Percentiles rank a stretch among this genome's conserved stretches.
Conservation (phyloP, 1,284 basidiomycete species). For the Laetiporus sulphureus region DNA sequence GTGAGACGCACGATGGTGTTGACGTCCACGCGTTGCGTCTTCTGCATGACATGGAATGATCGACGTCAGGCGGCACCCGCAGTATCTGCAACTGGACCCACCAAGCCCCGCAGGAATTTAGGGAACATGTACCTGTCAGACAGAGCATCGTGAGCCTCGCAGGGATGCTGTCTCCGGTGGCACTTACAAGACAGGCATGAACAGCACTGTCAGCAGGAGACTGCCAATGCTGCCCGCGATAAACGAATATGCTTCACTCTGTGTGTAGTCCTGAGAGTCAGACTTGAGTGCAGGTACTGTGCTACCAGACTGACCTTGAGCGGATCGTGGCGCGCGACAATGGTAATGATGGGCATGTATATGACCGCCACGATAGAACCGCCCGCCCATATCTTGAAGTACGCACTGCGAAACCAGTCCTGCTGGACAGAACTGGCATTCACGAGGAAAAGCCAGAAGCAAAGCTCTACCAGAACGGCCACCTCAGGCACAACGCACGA, state of each 20-base stretch:
- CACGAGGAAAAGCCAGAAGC: conserved; percentile 77
- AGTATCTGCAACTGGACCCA: conserved; percentile 25
- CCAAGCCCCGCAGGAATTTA: conserved; percentile 51
- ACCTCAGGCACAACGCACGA: too few species aligned
- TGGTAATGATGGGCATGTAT: conserved; percentile 64
- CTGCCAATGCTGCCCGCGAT: conserved; percentile 63
- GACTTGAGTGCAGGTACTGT: too few species aligned
- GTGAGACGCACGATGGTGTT: conserved; percentile 60
- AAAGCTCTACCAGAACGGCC: conserved; percentile 47
- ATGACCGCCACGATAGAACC: conserved; percentile 55
- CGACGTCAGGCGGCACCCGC: background rate
- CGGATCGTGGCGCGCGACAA: conserved; percentile 50
- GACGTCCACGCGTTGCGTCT: conserved; percentile 52
- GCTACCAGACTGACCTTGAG: conserved; percentile 49
- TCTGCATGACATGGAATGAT: too few species aligned
- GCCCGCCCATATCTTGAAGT: conserved; percentile 63
- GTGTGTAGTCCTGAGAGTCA: too few species aligned
- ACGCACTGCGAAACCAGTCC: conserved; percentile 69
- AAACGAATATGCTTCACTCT: conserved; percentile 68
- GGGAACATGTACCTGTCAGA: conserved; percentile 57
- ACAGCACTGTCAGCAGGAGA: conserved; percentile 60
- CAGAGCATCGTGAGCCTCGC: too few species aligned
- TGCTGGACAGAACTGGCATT: conserved; percentile 52
- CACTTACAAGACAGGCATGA: conserved; percentile 58
- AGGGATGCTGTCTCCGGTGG: background rate